phyloP scores from a whole-genome alignment of 2,329 filamentous ascomycete species.

The Orbilia javanica region DNA sequence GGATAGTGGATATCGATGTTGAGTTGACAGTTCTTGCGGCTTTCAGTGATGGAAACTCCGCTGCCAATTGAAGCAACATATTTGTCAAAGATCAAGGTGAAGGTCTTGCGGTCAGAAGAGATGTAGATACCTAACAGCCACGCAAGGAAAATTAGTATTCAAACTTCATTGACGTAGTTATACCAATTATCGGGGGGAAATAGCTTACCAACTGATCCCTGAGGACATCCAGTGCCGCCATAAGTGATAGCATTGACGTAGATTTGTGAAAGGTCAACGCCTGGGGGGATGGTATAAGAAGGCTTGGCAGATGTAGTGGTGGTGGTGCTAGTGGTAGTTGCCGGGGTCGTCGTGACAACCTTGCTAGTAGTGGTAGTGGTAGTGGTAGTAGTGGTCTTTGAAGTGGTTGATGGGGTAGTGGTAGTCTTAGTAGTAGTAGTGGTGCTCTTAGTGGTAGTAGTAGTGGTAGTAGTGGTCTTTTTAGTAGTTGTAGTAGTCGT shows the following conservation, averaged over 20 bases:
- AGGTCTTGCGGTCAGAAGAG: slow-evolving; percentile 56
- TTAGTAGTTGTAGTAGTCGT: neutral
- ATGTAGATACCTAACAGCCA: slow-evolving; percentile 25
- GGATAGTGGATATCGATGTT: slow-evolving; percentile 70
- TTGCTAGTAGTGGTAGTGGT: slow-evolving; percentile 11
- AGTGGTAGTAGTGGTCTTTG: neutral
- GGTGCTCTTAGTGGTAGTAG: neutral
- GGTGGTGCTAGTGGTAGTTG: slow-evolving; percentile 3
- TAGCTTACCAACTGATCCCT: slow-evolving; percentile 33
- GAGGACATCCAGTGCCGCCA: slow-evolving; percentile 41
- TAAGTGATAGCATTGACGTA: slow-evolving; percentile 45
- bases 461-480: neutral
- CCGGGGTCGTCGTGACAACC: slow-evolving; percentile 7
- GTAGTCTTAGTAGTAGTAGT: neutral
- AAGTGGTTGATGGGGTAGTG: neutral
- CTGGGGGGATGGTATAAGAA: slow-evolving; percentile 26
- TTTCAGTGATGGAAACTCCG: slow-evolving; percentile 65
- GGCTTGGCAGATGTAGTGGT: slow-evolving; percentile 24
- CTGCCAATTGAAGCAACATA: slow-evolving; percentile 70
- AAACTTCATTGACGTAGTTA: neutral
- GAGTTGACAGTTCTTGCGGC: slow-evolving; percentile 71
- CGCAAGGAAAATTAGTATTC: neutral
- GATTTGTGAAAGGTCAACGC: slow-evolving; percentile 27
- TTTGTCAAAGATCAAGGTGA: slow-evolving; percentile 70
- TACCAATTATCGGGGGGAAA: neutral